Conservation (phyloP, 371 early-diverging fungal genomes). For the Mortierella sp. region DNA sequence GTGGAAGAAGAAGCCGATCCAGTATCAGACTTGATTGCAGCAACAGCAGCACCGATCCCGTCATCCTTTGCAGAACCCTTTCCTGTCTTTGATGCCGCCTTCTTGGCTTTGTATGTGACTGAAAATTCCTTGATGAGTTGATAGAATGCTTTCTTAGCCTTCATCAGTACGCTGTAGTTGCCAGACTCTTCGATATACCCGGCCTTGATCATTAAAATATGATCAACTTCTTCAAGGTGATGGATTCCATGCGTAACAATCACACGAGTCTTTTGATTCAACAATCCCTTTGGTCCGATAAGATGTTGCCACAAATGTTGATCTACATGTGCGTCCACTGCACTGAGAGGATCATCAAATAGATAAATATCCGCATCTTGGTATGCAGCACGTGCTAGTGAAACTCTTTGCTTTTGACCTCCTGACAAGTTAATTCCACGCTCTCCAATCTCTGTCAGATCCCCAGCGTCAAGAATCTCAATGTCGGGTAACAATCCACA, state of each 20-base stretch:
- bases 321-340: constrained; percentile 84
- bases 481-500: constrained; percentile 71
- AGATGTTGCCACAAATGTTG: constrained; percentile 73
- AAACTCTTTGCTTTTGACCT: constrained; percentile 73
- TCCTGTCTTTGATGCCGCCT: neutral
- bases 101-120: neutral
- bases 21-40: neutral
- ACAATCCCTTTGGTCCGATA: constrained; percentile 75
- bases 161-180: constrained; percentile 33
- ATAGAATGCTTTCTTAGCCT: constrained; percentile 58
- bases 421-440: constrained; percentile 73
- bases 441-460: constrained; percentile 82
- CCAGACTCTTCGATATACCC: constrained; percentile 81
- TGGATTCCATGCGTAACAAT: constrained; percentile 83
- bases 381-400: constrained; percentile 74
- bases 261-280: constrained; percentile 71
- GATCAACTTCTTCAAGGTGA: constrained; percentile 66
- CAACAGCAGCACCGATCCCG: neutral
- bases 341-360: constrained; percentile 76
- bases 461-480: constrained; percentile 72
- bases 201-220: constrained; percentile 73
- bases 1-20: neutral
- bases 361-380: constrained; percentile 75
- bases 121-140: constrained; percentile 58
- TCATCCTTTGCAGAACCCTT: neutral